Percentiles rank a stretch among this genome's conserved stretches.
Conservation (phyloP, 148 eudicot species). For the Fagopyrum esculentum region DNA sequence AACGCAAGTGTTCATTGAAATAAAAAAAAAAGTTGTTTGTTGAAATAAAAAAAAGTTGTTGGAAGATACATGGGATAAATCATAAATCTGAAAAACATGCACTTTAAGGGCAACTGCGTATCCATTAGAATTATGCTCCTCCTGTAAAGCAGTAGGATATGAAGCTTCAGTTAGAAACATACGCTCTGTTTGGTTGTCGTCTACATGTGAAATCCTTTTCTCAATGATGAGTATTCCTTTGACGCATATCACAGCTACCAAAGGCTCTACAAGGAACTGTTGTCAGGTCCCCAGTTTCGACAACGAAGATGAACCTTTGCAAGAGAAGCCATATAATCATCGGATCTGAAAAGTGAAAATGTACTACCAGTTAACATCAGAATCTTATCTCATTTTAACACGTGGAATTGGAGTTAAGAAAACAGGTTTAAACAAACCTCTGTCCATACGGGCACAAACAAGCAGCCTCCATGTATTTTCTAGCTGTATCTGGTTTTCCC, state of each 20-base stretch:
- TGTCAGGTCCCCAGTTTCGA: slow-evolving; percentile 51
- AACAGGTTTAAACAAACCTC: slow-evolving; percentile 36
- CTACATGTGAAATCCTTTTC: neutral
- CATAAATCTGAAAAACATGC: too few relatives aligned
- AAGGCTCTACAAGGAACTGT: slow-evolving; percentile 7
- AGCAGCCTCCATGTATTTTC: slow-evolving; percentile 55
- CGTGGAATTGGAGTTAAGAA: neutral
- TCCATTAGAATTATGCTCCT: neutral
- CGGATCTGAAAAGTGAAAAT: slow-evolving; percentile 63
- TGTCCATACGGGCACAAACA: slow-evolving; percentile 58
- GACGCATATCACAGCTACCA: neutral
- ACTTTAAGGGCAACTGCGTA: too few relatives aligned
- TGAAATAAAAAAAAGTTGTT: too few relatives aligned
- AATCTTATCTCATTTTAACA: neutral
- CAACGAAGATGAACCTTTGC: slow-evolving; percentile 74
- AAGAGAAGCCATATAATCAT: slow-evolving; percentile 89
- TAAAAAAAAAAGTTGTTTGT: too few relatives aligned
- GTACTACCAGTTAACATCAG: neutral
- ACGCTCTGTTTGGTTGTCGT: neutral
- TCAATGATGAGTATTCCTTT: neutral
- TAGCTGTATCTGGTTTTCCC: slow-evolving; percentile 52
- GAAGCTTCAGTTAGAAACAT: neutral
- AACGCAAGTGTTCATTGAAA: too few relatives aligned
- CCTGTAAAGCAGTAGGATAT: neutral
- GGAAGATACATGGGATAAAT: too few relatives aligned